These are phyloP conservation scores for Echites panduratus DNA, from an alignment of 257 asterid genomes.

Conservation along the genomic window DNA sequence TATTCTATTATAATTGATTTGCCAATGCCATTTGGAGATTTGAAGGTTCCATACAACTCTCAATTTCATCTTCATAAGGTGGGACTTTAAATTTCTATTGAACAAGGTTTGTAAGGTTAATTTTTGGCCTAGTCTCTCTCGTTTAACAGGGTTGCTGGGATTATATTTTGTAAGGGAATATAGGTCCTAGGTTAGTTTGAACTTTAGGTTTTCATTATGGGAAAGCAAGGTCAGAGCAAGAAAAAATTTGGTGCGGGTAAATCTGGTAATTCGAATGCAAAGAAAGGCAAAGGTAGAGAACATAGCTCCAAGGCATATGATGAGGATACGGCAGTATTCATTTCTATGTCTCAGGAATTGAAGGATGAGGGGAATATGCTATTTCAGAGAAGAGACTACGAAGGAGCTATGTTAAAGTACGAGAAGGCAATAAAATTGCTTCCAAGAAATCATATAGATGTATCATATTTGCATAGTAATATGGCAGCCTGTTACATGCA, in stretches of 20 bases:
- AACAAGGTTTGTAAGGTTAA: neutral
- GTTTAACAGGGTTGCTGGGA: slow-evolving; percentile 12
- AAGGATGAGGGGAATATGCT: slow-evolving; percentile 66
- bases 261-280: slow-evolving; percentile 33
- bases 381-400: slow-evolving; percentile 69
- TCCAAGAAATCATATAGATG: slow-evolving; percentile 72
- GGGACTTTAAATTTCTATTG: neutral
- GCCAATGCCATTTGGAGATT: neutral
- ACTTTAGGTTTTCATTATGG: slow-evolving; percentile 43
- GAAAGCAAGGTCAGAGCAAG: slow-evolving; percentile 47
- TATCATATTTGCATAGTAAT: slow-evolving; percentile 67
- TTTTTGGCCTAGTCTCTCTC: slow-evolving; percentile 3
- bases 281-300: slow-evolving; percentile 29
- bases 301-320: slow-evolving; percentile 42
- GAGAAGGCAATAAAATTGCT: slow-evolving; percentile 75
- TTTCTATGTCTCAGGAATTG: slow-evolving; percentile 57
- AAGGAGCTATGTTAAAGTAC: slow-evolving; percentile 67
- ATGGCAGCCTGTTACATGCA: slow-evolving; percentile 88
- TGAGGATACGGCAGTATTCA: slow-evolving; percentile 55
- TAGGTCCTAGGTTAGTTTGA: slow-evolving; percentile 24
- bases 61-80: slow-evolving; percentile 1
- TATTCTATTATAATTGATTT: slow-evolving; percentile 11
- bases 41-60: slow-evolving; percentile 14
- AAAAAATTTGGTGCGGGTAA: slow-evolving; percentile 32
- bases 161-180: slow-evolving; percentile 9